Base-by-base conservation (phyloP, 352 stramenopile genomes). In the Blastocystis sp. region DNA sequence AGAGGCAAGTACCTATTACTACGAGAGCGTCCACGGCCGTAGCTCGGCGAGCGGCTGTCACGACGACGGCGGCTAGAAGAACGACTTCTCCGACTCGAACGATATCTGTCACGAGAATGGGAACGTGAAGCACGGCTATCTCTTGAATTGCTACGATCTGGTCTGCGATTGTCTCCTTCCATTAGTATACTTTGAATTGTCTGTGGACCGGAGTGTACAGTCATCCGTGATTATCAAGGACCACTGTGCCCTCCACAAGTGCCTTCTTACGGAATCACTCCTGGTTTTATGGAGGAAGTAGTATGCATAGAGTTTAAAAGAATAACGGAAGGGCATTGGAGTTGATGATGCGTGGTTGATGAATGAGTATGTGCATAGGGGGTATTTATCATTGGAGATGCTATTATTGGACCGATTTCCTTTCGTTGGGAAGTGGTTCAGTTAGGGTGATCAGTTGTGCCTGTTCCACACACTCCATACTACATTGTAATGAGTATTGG, bases 71-170 rank as follows among this genome's bases (percentile, higher is more conserved):
- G 78, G 52, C 78, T 42, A 24, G 63, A 78, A 45, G 63, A 88
- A 77, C 66, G 52, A 77, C 42, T 10, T 34, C 78, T 79, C 38
- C 78, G 78, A 88, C 78, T 76, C 3, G 78, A 88, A 60, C 40
- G 66, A 77, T 76, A 61, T 21, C 78, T 79, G 62, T 34, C 19
- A 88, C 19, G 61, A 59, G 78, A 88, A 52, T 52, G 21, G 9
- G 78, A 88, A 52, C 78, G 63, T 45, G 28, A 66, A 11, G n/a
- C 14, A 52, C 52, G 42, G 14, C 24, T 17, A 34, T 45, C 34
- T 38, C 78, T 77, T 17, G 78, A 88, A 6, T 48, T 10, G 14
- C 38, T 17, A 59, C 21, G 40, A 19, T 45, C 40, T 60, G 43
- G 9, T 24, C 43, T 45, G 65, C 78, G 68, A 45, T 43, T 54